A percentile compares a stretch with the other conserved stretches of the same genome.
phyloP scores from a whole-genome alignment of 805 yeast genomes.

The Blastobotrys chiropterorum region DNA sequence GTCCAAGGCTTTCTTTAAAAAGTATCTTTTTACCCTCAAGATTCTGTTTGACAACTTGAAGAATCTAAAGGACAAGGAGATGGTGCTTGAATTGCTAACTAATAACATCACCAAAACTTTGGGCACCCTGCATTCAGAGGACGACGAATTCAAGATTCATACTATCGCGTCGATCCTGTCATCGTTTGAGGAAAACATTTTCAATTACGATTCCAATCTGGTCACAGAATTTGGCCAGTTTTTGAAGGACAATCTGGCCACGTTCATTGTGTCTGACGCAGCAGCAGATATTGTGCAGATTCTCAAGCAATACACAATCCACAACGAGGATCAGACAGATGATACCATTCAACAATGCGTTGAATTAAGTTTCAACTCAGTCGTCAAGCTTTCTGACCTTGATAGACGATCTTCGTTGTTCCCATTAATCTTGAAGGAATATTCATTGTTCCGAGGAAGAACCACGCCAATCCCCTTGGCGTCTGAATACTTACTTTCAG shows the following conservation, averaged over 20 bases:
- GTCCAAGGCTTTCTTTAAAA: constrained; percentile 5
- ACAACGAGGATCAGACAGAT: constrained; percentile 1
- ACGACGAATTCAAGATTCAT: constrained; percentile 4
- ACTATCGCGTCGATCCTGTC: constrained; percentile 5
- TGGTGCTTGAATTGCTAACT: constrained; percentile 3
- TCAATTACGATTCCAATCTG: constrained; percentile 3
- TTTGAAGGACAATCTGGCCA: constrained; percentile 6
- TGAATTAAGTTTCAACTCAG: constrained; percentile 7
- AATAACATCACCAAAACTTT: neutral
- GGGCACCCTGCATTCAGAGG: neutral
- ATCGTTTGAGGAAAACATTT: constrained; percentile 5
- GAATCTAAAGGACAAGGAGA: neutral
- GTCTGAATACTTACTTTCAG: constrained; percentile 7
- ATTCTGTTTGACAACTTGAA: constrained; percentile 4
- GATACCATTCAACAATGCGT: constrained; percentile 6
- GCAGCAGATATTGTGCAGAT: constrained; percentile 7
- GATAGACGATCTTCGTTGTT: constrained; percentile 7
- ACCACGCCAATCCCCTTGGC: constrained; percentile 9
- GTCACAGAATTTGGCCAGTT: constrained; percentile 4
- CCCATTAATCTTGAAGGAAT: constrained; percentile 8
- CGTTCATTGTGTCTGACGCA: constrained; percentile 12
- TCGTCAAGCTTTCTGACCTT: constrained; percentile 9
- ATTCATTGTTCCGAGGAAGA: constrained; percentile 5
- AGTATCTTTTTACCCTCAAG: constrained; percentile 6
- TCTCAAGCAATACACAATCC: constrained; percentile 5